Conservation (phyloP, 768 basidiomycete genomes). For the Mycena venus region DNA sequence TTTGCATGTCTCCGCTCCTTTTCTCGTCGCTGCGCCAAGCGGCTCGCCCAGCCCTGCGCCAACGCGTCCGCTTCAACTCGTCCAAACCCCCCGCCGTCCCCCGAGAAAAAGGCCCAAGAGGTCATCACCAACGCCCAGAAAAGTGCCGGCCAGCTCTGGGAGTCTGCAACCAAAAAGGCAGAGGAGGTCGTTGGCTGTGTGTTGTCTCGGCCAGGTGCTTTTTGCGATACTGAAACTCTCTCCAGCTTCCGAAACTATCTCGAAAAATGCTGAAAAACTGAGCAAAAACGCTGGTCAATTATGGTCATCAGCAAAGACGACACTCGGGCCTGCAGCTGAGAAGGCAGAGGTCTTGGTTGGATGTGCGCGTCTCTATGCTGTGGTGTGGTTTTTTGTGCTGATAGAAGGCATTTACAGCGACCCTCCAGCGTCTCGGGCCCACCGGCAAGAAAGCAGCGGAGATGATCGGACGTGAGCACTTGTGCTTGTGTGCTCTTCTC, state of each 20-base stretch:
- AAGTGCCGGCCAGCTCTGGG: conserved; percentile 66
- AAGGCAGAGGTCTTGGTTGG: conserved; percentile 59
- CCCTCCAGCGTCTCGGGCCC: conserved; percentile 50
- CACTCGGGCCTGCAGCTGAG: conserved; percentile 62
- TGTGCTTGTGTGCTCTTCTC: conserved; percentile 1
- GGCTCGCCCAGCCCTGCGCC: conserved; percentile 45
- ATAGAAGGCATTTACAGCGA: conserved; percentile 1
- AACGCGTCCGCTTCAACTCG: conserved; percentile 57
- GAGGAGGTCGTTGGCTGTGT: conserved; percentile 55
- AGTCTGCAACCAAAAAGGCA: conserved; percentile 61
- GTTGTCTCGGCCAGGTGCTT: not conserved
- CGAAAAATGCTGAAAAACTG: conserved; percentile 34
- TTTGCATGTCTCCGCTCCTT: conserved; percentile 34
- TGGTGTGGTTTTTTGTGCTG: not conserved
- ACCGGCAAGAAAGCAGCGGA: conserved; percentile 68
- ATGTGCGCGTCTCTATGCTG: conserved; percentile 50
- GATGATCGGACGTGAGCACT: conserved; percentile 62
- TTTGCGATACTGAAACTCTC: not conserved
- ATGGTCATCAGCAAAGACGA: conserved; percentile 33
- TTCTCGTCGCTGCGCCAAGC: conserved; percentile 32
- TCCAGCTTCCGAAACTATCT: conserved; percentile 24
- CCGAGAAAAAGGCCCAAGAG: conserved; percentile 82
- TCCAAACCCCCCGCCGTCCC: conserved; percentile 57
- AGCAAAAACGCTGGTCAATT: conserved; percentile 31
- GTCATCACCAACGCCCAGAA: conserved; percentile 71